Base-by-base conservation (phyloP, 1,284 basidiomycete species). In the Boletellus dicymbophilus region DNA sequence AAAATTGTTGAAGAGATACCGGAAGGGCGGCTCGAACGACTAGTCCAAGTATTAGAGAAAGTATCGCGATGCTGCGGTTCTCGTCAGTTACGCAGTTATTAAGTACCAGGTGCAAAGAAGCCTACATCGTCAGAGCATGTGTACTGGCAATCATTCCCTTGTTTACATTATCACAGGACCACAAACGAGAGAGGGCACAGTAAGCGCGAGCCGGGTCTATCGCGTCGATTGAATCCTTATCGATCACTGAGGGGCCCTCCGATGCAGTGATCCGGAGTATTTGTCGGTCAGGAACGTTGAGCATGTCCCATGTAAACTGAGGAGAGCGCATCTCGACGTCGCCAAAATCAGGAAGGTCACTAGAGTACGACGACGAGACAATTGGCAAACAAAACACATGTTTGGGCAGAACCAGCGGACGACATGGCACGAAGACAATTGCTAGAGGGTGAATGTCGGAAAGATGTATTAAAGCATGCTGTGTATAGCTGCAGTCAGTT, bases 21-120 rank as follows among this genome's bases (percentile, higher is more conserved):
- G 71, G 73, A 58, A 81, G 74, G 5, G 72, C 66, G 5, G 78
- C 76, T 52, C 84, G 82, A 58, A 84, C 76, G 10, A 82, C 72
- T 53, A 84, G 80, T 13, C 84, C 83, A 46, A 87, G 70, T n/a
- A 88, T 74, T 34, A 88, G 71, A 31, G 84, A 85, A 52, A 88
- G 66, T 44, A 88, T 64, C 0, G 84, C 82, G 52, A 88, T 76
- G 43, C 86, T 88, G 50, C 30, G 25, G 53, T 53, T 41, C 49
- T n/a, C 23, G 46, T 61, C 20, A 56, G 59, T 48, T 27, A n/a
- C n/a, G n/a, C n/a, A 53, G 22, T 41, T 13, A 45, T 18, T 15
- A 45, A 53, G 10, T 47, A 25, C 25, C 30, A 34, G 58, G 53
- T 56, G 27, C 28, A 49, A 43, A 26, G 43, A 39, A 47, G 49